Percentiles rank a stretch among this genome's conserved stretches.
phyloP scores from a whole-genome alignment of 139 green algal genomes.

The Trebouxia sp. region DNA sequence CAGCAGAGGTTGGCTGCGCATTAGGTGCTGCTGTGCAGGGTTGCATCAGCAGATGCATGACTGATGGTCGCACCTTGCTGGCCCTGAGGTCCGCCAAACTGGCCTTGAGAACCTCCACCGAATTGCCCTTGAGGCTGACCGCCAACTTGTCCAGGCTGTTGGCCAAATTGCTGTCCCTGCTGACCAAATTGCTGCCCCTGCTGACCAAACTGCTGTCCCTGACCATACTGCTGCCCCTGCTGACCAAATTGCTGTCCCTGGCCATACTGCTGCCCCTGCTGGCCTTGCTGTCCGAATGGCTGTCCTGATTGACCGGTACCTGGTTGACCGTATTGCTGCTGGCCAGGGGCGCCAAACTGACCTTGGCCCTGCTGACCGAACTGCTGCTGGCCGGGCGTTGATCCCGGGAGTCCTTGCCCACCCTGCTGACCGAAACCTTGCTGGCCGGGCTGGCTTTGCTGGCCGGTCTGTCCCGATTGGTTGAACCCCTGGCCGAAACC shows the following conservation, averaged over 20 bases:
- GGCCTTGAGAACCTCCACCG: neutral
- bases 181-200: neutral
- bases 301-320: too few relatives aligned
- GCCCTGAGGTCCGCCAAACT: neutral
- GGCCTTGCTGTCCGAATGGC: too few relatives aligned
- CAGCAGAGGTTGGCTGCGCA: too few relatives aligned
- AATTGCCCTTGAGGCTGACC: neutral
- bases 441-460: neutral
- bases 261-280: too few relatives aligned
- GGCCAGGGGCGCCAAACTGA: neutral
- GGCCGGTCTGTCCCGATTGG: neutral
- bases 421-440: neutral
- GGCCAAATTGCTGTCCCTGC: neutral
- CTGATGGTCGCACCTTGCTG: too few relatives aligned
- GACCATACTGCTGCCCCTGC: neutral
- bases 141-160: neutral
- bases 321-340: neutral
- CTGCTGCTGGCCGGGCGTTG: neutral
- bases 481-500: neutral
- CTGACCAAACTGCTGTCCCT: constrained; percentile 1
- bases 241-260: neutral
- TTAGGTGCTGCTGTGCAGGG: too few relatives aligned
- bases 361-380: neutral
- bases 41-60: too few relatives aligned
- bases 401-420: neutral